phyloP scores from a whole-genome alignment of 345 rosid species.

The Pistacia integerrima region DNA sequence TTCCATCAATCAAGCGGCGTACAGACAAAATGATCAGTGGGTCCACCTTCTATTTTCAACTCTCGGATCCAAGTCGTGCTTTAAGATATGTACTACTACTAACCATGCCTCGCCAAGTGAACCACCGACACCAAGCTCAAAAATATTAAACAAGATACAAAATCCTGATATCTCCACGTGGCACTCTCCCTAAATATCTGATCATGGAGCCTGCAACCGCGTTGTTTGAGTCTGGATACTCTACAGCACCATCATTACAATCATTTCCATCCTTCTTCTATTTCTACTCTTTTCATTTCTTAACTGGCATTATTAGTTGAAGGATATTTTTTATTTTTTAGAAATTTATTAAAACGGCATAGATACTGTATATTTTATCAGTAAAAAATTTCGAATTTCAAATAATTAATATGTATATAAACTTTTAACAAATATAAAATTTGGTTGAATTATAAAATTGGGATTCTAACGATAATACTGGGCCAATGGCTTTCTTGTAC shows the following conservation, averaged over 20 bases:
- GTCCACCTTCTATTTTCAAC: neutral
- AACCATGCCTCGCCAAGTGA: too few species aligned
- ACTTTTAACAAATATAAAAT: too few species aligned
- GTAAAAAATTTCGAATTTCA: too few species aligned
- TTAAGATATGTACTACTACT: neutral
- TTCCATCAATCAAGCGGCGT: neutral
- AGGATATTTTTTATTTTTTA: too few species aligned
- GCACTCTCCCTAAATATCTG: neutral
- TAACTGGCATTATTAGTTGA: too few species aligned
- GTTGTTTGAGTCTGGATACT: neutral
- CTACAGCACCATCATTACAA: neutral
- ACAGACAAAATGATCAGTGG: neutral
- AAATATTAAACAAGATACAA: neutral
- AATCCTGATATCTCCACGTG: conserved; percentile 29
- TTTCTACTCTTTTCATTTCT: neutral
- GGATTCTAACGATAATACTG: too few species aligned
- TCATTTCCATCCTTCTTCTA: neutral
- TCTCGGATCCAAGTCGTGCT: conserved; percentile 1
- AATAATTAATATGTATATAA: too few species aligned
- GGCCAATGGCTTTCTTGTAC: too few species aligned
- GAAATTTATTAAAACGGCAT: too few species aligned
- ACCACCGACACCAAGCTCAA: conserved; percentile 30
- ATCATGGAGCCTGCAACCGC: neutral
- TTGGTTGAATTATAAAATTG: too few species aligned
- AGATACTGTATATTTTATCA: too few species aligned